Conservation (phyloP, 768 basidiomycete genomes). For the Artomyces pyxidatus region DNA sequence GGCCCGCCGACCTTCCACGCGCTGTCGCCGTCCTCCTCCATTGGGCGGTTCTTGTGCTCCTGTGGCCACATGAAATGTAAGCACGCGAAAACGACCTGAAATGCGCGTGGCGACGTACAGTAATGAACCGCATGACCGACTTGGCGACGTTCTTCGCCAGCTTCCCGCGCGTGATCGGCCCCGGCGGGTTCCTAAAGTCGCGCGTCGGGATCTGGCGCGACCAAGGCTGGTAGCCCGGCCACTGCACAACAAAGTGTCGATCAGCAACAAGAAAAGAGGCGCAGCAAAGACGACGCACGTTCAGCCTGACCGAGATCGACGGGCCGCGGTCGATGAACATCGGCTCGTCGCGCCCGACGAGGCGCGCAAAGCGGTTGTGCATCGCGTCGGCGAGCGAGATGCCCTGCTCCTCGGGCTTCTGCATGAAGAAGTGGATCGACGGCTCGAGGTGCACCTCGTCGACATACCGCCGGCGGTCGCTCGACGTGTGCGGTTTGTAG, state of each 20-base stretch:
- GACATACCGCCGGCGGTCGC: conserved; percentile 70
- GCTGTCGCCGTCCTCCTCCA: conserved; percentile 58
- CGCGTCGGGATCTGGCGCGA: conserved; percentile 76
- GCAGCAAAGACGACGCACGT: conserved; percentile 34
- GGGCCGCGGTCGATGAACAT: conserved; percentile 72
- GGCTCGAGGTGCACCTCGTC: conserved; percentile 55
- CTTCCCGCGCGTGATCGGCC: conserved; percentile 69
- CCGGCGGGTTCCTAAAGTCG: conserved; percentile 72
- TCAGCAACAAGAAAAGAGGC: conserved; percentile 9
- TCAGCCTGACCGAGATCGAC: conserved; percentile 71
- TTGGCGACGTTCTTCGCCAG: conserved; percentile 76
- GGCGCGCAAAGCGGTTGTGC: conserved; percentile 46
- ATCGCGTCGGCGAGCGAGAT: conserved; percentile 58
- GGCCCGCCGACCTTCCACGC: conserved; percentile 59
- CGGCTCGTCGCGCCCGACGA: conserved; percentile 49
- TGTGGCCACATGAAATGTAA: conserved; percentile 19
- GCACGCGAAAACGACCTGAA: background rate
- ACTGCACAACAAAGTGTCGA: conserved; percentile 32
- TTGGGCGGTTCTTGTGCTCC: conserved; percentile 39
- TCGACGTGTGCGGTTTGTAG: conserved; percentile 72
- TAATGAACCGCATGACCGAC: conserved; percentile 62
- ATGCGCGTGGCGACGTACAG: conserved; percentile 29
- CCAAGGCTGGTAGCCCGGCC: conserved; percentile 76
- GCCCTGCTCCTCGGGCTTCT: conserved; percentile 48
- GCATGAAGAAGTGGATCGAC: conserved; percentile 56